phyloP scores from a whole-genome alignment of 1,139 yeast genomes.

The Oligophagozyma castellii region DNA sequence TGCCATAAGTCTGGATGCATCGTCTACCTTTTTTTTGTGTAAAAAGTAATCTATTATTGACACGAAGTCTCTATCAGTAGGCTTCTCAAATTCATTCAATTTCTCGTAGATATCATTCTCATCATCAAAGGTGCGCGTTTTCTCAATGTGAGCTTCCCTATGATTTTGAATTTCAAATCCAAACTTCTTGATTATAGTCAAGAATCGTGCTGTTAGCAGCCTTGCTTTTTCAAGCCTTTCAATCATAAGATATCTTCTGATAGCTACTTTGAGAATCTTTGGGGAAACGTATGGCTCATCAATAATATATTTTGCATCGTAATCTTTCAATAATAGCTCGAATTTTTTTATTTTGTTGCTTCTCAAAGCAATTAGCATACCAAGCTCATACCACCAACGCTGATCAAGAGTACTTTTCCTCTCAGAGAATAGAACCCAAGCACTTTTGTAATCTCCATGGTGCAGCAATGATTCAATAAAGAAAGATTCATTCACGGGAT shows the following conservation, averaged over 20 bases:
- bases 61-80: conserved; percentile 12
- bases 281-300: conserved; percentile 10
- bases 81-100: conserved; percentile 14
- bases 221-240: conserved; percentile 9
- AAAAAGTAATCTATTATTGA: conserved; percentile 13
- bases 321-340: conserved; percentile 11
- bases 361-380: conserved; percentile 23
- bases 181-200: conserved; percentile 7
- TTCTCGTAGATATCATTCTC: conserved; percentile 17
- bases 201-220: conserved; percentile 10
- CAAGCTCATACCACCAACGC: conserved; percentile 29
- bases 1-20: conserved; percentile 10
- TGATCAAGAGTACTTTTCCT: conserved; percentile 18
- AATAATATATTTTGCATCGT: conserved; percentile 10
- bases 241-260: conserved; percentile 13
- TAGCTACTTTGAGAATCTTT: conserved; percentile 14
- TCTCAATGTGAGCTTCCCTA: no score
- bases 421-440: conserved; percentile 17
- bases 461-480: conserved; percentile 23
- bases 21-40: conserved; percentile 7
- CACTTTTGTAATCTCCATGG: conserved; percentile 18
- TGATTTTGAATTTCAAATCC: conserved; percentile 8
- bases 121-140: conserved; percentile 8
- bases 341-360: conserved; percentile 22
- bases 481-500: conserved; percentile 24